These are phyloP conservation scores for Akebia trifoliata DNA, from an alignment of 164 flowering plant species.

Conservation along the genomic window DNA sequence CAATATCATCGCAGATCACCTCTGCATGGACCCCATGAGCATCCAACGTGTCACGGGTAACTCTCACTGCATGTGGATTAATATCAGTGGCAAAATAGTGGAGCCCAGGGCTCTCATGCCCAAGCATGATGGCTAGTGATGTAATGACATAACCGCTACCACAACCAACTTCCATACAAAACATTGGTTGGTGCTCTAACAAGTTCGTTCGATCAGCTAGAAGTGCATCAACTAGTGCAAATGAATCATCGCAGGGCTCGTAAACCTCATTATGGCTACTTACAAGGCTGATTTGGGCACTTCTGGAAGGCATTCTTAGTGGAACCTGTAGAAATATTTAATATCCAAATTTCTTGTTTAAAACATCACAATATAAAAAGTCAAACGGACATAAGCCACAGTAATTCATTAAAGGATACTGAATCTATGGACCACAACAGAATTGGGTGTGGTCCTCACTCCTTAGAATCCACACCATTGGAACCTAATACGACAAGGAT, in stretches of 20 bases:
- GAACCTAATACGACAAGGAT: too few species aligned
- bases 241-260: slow-evolving; percentile 96
- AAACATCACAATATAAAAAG: background rate
- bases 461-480: too few species aligned
- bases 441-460: too few species aligned
- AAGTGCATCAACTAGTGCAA: slow-evolving; percentile 89
- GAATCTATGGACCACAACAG: background rate
- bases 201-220: slow-evolving; percentile 66
- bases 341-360: background rate
- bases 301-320: slow-evolving; percentile 34
- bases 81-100: slow-evolving; percentile 79
- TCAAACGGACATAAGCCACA: background rate
- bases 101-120: slow-evolving; percentile 30
- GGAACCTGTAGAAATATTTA: slow-evolving; percentile 13
- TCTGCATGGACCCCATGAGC: slow-evolving; percentile 86
- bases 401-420: background rate
- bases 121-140: slow-evolving; percentile 74
- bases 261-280: slow-evolving; percentile 85
- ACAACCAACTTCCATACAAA: slow-evolving; percentile 85
- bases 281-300: slow-evolving; percentile 78
- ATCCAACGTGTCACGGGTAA: slow-evolving; percentile 57
- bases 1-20: slow-evolving; percentile 53
- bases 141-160: slow-evolving; percentile 96
- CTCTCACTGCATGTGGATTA: slow-evolving; percentile 63
- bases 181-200: slow-evolving; percentile 48